Percentiles rank a stretch among this genome's conserved stretches.
Conservation (phyloP, 2,329 filamentous ascomycete genomes). For the Talaromyces sp. region DNA sequence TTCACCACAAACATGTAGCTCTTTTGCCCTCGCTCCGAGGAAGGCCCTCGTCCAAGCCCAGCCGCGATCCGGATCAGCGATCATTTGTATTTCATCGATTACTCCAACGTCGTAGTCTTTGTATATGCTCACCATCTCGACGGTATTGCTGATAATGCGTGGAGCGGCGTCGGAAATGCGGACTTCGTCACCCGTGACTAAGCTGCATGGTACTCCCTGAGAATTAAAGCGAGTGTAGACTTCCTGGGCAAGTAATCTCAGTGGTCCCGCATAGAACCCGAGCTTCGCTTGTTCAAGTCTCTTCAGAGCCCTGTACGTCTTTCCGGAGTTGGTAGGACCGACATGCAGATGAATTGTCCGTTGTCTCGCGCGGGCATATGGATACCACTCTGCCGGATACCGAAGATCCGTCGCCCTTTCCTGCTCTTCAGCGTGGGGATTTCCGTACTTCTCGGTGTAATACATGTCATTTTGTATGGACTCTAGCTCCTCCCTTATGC, state of each 20-base stretch:
- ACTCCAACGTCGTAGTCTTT: slow-evolving; percentile 75
- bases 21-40: slow-evolving; percentile 77
- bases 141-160: slow-evolving; percentile 76
- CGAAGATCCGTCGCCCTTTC: slow-evolving; percentile 70
- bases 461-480: slow-evolving; percentile 65
- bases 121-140: slow-evolving; percentile 73
- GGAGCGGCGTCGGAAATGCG: slow-evolving; percentile 58
- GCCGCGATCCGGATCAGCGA: slow-evolving; percentile 70
- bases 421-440: slow-evolving; percentile 55
- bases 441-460: slow-evolving; percentile 53
- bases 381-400: slow-evolving; percentile 91
- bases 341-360: slow-evolving; percentile 88
- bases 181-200: slow-evolving; percentile 89
- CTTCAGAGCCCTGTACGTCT: slow-evolving; percentile 91
- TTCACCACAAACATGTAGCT: slow-evolving; percentile 92
- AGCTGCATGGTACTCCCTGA: slow-evolving; percentile 68
- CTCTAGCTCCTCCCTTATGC: slow-evolving; percentile 55
- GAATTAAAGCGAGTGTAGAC: slow-evolving; percentile 83
- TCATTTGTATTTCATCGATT: slow-evolving; percentile 99
- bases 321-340: slow-evolving; percentile 94
- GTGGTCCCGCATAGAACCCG: slow-evolving; percentile 85
- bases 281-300: slow-evolving; percentile 68
- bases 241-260: slow-evolving; percentile 85
- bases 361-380: slow-evolving; percentile 71
- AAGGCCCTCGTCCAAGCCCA: slow-evolving; percentile 94